Base-by-base conservation (phyloP, 805 yeast species). In the Diddensiella transvaalensis region DNA sequence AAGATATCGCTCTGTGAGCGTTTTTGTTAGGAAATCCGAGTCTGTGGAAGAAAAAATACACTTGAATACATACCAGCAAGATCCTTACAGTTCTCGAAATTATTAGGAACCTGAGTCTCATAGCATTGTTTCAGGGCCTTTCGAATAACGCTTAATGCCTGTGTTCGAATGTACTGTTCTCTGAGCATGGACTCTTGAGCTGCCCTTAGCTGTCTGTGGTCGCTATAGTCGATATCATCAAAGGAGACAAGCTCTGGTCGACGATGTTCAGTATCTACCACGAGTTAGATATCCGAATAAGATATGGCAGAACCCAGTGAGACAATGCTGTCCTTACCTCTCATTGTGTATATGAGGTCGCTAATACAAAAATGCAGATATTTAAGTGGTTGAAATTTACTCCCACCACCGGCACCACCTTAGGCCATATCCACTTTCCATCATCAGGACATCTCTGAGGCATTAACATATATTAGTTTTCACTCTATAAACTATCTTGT, bases 131-230 rank as follows among this genome's bases (percentile, higher is more conserved):
- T 82, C 58, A 87, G 74, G 0, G 95, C 95, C 54, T 79, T 79
- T 62, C 88, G 83, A 39, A 83, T 78, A 32, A 81, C 75, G 62
- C 77, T 82, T 54, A 87, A 70, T 19, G 83, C 86, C 57, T 78
- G 78, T 51, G 80, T 74, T 62, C 86, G 78, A 59, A 86, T 78
- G 77, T 82, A 85, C 65, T 87, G 93, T 67, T 86, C 95, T 67
- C 88, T 81, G 48, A 85, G 59, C 77, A 85, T 73, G 22, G 91
- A 77, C 52, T 78, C 79, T 72, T 87, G 87, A n/a, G 95, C 95
- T 41, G 74, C 70, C 48, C 79, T 78, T 43, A 87, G 77, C 56
- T 80, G 81, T 13, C 70, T 67, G 52, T 75, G 74, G 66, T 85
- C 79, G 59, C 76, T 76, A 68, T 87, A 87, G 70, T 85, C 85